Evolutionary conservation across 2,329 filamentous ascomycete genomes (phyloP).

Genomic region (Arthrobotrys musiformis): DNA sequence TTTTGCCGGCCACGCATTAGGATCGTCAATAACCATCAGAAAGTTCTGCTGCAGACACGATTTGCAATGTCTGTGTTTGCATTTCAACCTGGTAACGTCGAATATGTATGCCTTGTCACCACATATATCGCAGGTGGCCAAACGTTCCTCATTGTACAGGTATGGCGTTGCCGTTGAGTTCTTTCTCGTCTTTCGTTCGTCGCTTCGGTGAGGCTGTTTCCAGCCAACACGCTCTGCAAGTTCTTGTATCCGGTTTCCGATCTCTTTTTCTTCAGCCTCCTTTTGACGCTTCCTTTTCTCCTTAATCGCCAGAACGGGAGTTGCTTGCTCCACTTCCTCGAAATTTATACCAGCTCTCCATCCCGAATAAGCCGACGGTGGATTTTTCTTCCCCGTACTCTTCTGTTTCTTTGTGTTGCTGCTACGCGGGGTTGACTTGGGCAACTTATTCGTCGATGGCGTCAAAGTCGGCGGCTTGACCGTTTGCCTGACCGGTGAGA

Average conservation of each 20-base stretch:
- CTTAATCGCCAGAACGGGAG: background rate
- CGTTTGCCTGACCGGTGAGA: background rate
- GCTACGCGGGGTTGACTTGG: slow-evolving; percentile 15
- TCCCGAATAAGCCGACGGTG: slow-evolving; percentile 1
- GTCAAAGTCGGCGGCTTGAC: background rate
- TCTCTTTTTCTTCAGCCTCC: slow-evolving; percentile 37
- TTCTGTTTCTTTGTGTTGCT: slow-evolving; percentile 23
- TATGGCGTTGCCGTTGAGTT: slow-evolving; percentile 42
- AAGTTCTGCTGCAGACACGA: slow-evolving; percentile 43
- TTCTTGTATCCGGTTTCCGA: slow-evolving; percentile 31
- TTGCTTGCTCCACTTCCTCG: background rate
- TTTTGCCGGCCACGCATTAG: slow-evolving; percentile 40
- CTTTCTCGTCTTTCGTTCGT: slow-evolving; percentile 39
- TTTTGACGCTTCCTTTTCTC: slow-evolving; percentile 18
- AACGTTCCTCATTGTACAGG: slow-evolving; percentile 42
- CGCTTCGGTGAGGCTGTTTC: slow-evolving; percentile 33
- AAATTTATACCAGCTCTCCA: slow-evolving; percentile 27
- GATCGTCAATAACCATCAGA: slow-evolving; percentile 41
- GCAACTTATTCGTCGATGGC: background rate
- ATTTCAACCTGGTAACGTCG: slow-evolving; percentile 18
- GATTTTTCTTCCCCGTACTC: slow-evolving; percentile 20
- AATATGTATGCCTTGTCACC: slow-evolving; percentile 27
- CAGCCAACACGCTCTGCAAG: slow-evolving; percentile 44
- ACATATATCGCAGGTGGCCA: slow-evolving; percentile 34
- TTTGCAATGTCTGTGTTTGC: slow-evolving; percentile 47